These are phyloP conservation scores for Paxillus rubicundulus DNA, from an alignment of 768 basidiomycete species.

Conservation along the genomic window DNA sequence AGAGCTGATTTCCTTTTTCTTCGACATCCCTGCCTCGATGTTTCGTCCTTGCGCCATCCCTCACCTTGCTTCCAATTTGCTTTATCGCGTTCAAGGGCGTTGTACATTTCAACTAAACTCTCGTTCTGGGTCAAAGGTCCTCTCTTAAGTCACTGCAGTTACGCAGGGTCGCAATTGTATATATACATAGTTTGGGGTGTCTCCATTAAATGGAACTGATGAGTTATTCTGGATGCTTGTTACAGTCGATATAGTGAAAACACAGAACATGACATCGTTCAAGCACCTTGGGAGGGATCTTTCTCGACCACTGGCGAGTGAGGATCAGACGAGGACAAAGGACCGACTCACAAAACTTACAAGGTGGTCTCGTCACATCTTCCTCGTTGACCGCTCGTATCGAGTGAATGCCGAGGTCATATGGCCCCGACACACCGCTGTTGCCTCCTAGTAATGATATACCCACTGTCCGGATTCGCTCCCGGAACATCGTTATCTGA, in stretches of 20 bases:
- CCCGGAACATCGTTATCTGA: conserved; percentile 73
- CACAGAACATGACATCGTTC: conserved; percentile 3
- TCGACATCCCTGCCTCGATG: conserved; percentile 7
- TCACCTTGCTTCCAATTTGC: conserved; percentile 5
- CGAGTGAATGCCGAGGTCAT: conserved; percentile 80
- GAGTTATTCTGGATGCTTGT: conserved; percentile 2
- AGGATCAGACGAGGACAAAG: not conserved
- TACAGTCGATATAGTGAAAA: not conserved
- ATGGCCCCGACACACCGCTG: conserved; percentile 67
- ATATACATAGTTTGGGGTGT: conserved; percentile 19
- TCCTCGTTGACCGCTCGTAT: conserved; percentile 82
- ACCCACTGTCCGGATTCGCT: conserved; percentile 76
- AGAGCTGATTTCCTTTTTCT: not conserved
- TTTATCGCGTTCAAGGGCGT: conserved; percentile 7
- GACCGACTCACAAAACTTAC: conserved; percentile 22
- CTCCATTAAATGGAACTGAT: conserved; percentile 4
- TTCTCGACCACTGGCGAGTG: conserved; percentile 22
- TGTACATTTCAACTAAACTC: conserved; percentile 9
- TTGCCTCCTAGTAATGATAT: conserved; percentile 87
- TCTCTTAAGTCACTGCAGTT: conserved; percentile 1
- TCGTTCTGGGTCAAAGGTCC: conserved; percentile 6
- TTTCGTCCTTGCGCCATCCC: not conserved
- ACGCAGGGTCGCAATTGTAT: conserved; percentile 20
- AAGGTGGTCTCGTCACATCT: conserved; percentile 40
- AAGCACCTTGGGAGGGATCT: conserved; percentile 24